Evolutionary conservation across 305 asterid genomes (phyloP), one percentile per base, ranked within the genome.

Genomic region (Fraxinus ornus): DNA sequence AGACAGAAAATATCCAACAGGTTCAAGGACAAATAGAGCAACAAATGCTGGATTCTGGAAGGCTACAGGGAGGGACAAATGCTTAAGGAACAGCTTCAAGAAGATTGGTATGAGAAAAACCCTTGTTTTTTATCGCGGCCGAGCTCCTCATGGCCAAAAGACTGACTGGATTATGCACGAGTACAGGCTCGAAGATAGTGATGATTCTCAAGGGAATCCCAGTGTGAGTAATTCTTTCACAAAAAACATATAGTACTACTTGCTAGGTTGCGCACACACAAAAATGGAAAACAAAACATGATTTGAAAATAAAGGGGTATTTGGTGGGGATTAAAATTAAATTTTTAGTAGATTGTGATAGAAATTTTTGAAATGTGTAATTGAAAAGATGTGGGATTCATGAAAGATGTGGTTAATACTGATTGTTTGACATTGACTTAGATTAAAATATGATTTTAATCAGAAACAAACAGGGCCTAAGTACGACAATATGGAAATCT

Each of bases 91-190:
- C 89, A 89, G 75, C 86, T 88, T 84, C 85, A 89, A 84, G 78
- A 93, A 92, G 88, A 92, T 93, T 60, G 98, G 98, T 1, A 93
- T 92, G 98, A 87, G 98, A 74, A 92, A 94, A 86, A 94, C 98
- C 64, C 87, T 94, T 0, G 98, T 94, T n/a, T 94, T 94, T 89
- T 94, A 94, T 80, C 86, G 95, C 7, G 98, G 98, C 0, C 71
- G 98, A 64, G 98, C 98, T 55, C 98, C 98, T 37, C 95, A 92
- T 85, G 98, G 98, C 78, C 95, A 89, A 36, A 94, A 92, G 85
- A 90, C 97, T 12, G 95, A 92, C 49, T 94, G 97, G 98, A 94
- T 94, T 75, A 94, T 94, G 98, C 98, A 94, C 55, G 98, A 94
- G 71, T 94, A 90, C 74, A 60, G 98, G 68, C 95, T 94, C 7